Percentiles rank a stretch among this genome's conserved stretches.
Evolutionary conservation across 2,329 filamentous ascomycete genomes (phyloP).

Genomic region (Fusarium xyrophilum): DNA sequence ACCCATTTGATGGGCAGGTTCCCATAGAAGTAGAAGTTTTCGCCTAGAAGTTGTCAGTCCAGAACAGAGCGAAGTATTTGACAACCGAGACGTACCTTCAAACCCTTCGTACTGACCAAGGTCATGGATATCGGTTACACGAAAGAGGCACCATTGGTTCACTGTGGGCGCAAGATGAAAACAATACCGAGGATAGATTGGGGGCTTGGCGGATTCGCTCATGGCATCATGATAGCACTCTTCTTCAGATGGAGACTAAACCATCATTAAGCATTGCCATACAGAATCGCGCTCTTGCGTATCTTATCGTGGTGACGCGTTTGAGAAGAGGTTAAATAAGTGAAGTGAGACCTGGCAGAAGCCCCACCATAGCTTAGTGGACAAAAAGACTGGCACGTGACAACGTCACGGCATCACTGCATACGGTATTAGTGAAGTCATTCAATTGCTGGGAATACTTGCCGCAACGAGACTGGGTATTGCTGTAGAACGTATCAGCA

Average conservation of each 20-base stretch:
- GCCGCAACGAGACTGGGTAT: not conserved
- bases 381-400: not conserved
- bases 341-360: constrained; percentile 7
- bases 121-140: constrained; percentile 56
- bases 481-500: not conserved
- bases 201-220: constrained; percentile 49
- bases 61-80: not conserved
- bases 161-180: constrained; percentile 68
- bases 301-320: not conserved
- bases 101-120: constrained; percentile 59
- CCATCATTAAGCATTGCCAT: constrained; percentile 18
- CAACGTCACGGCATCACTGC: not conserved
- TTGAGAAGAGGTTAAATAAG: not conserved
- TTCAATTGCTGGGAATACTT: not conserved
- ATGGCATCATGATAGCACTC: constrained; percentile 55
- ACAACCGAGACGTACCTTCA: constrained; percentile 52
- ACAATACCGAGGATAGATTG: constrained; percentile 67
- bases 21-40: constrained; percentile 68
- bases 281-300: not conserved
- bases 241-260: not conserved
- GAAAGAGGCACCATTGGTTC: constrained; percentile 65
- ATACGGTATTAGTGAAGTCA: not conserved
- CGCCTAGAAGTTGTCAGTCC: constrained; percentile 45
- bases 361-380: constrained; percentile 5
- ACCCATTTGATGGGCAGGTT: constrained; percentile 83